Conservation (phyloP, 2,329 filamentous ascomycete genomes). For the Cladosporium sp. region DNA sequence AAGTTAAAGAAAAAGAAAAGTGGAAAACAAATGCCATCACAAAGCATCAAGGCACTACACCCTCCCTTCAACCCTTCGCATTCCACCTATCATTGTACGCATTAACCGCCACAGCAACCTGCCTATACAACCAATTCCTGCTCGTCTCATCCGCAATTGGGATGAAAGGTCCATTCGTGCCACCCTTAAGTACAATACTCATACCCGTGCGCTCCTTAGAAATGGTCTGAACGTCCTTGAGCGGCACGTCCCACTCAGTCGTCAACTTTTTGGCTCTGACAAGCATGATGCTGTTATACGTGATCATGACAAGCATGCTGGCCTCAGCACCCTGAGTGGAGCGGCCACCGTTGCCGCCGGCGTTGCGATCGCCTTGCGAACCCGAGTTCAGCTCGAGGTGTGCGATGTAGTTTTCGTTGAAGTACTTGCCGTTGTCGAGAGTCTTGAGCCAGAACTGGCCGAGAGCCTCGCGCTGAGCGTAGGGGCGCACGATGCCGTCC, state of each 20-base stretch:
- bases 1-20: background rate
- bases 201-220: slow-evolving; percentile 94
- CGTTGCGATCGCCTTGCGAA: slow-evolving; percentile 62
- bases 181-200: slow-evolving; percentile 81
- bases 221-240: slow-evolving; percentile 96
- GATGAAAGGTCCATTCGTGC: slow-evolving; percentile 89
- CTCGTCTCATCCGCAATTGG: slow-evolving; percentile 84
- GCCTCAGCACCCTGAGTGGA: slow-evolving; percentile 22
- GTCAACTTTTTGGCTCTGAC: slow-evolving; percentile 80
- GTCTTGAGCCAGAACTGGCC: slow-evolving; percentile 99
- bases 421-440: slow-evolving; percentile 94
- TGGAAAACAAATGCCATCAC: background rate
- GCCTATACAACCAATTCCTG: slow-evolving; percentile 62
- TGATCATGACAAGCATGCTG: slow-evolving; percentile 64
- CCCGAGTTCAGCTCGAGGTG: slow-evolving; percentile 70
- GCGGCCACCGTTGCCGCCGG: slow-evolving; percentile 14
- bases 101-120: slow-evolving; percentile 64
- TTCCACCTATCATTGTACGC: slow-evolving; percentile 65
- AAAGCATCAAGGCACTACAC: background rate
- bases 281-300: slow-evolving; percentile 71
- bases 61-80: slow-evolving; percentile 46
- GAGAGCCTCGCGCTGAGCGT: slow-evolving; percentile 88
- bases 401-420: slow-evolving; percentile 95
- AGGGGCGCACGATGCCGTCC: slow-evolving; percentile 91
- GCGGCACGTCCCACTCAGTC: slow-evolving; percentile 91